Percentiles rank a stretch among this genome's conserved stretches.
Conservation (phyloP, 2,329 filamentous ascomycete species). For the Corniculantispora saksenae region DNA sequence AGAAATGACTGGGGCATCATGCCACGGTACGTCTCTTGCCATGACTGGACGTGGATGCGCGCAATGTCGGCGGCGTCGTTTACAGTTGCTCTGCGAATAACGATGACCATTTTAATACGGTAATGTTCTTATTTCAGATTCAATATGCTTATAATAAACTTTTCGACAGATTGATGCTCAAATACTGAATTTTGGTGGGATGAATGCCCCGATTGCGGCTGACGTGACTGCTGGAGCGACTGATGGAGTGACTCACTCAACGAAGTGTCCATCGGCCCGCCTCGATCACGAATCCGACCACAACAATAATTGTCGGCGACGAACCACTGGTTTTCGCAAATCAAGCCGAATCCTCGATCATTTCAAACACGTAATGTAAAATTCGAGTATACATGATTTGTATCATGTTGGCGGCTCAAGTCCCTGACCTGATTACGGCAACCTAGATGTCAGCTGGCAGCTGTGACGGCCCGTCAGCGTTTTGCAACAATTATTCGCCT, state of each 20-base stretch:
- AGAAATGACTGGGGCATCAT: conserved; percentile 1
- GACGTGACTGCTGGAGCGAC: background rate
- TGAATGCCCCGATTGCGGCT: background rate
- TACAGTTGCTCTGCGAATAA: conserved; percentile 1
- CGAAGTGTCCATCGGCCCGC: background rate
- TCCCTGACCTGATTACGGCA: too few species aligned
- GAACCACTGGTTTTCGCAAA: too few species aligned
- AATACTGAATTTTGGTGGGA: background rate
- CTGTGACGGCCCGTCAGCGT: too few species aligned
- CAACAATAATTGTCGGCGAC: too few species aligned
- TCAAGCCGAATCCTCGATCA: too few species aligned
- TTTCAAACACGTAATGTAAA: too few species aligned
- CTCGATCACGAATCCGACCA: background rate
- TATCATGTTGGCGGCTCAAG: too few species aligned
- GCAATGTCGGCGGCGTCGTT: conserved; percentile 5
- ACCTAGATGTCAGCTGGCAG: too few species aligned
- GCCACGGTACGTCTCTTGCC: conserved; percentile 10
- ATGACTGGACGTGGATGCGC: conserved; percentile 14
- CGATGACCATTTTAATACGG: background rate
- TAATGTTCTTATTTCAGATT: background rate
- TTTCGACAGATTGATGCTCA: background rate
- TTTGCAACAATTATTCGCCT: too few species aligned
- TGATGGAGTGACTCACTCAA: background rate
- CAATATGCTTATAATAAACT: background rate
- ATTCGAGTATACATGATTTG: too few species aligned